Evolutionary conservation across 441 rosid genomes (phyloP).

Genomic region (Flueggea neowawraea): DNA sequence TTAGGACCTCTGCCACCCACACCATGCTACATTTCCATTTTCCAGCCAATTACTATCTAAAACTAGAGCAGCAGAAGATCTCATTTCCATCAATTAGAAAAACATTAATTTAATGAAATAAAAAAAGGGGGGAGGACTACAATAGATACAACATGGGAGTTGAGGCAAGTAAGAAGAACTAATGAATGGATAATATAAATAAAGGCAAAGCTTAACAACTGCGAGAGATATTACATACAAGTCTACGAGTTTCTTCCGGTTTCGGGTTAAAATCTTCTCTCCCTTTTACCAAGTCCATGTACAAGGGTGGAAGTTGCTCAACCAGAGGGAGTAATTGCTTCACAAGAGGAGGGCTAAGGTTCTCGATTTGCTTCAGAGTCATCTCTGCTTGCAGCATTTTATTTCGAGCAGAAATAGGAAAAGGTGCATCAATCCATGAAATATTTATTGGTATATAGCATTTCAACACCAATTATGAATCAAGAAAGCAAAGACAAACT

Average conservation of each 20-base stretch:
- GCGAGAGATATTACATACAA: slow-evolving; percentile 50
- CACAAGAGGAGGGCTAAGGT: slow-evolving; percentile 87
- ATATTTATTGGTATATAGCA: background rate
- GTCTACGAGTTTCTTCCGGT: slow-evolving; percentile 94
- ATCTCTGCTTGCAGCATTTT: slow-evolving; percentile 75
- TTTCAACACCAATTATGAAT: too few species aligned
- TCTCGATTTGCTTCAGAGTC: slow-evolving; percentile 87
- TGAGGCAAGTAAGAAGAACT: background rate
- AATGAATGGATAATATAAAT: too few species aligned
- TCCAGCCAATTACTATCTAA: too few species aligned
- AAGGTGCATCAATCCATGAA: too few species aligned
- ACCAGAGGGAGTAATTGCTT: slow-evolving; percentile 93
- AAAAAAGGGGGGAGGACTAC: too few species aligned
- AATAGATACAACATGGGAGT: too few species aligned
- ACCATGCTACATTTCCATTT: too few species aligned
- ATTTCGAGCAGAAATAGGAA: background rate
- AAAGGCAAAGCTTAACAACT: background rate
- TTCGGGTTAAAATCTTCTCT: slow-evolving; percentile 93
- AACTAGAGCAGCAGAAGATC: too few species aligned
- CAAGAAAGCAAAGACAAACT: too few species aligned
- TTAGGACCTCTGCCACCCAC: too few species aligned
- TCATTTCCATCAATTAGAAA: too few species aligned
- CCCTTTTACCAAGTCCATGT: slow-evolving; percentile 90
- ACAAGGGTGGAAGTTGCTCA: slow-evolving; percentile 93
- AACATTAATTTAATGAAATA: too few species aligned